Evolutionary conservation across 257 asterid genomes (phyloP), one percentile per base, ranked within the genome.

Genomic region (Henckelia pumila): DNA sequence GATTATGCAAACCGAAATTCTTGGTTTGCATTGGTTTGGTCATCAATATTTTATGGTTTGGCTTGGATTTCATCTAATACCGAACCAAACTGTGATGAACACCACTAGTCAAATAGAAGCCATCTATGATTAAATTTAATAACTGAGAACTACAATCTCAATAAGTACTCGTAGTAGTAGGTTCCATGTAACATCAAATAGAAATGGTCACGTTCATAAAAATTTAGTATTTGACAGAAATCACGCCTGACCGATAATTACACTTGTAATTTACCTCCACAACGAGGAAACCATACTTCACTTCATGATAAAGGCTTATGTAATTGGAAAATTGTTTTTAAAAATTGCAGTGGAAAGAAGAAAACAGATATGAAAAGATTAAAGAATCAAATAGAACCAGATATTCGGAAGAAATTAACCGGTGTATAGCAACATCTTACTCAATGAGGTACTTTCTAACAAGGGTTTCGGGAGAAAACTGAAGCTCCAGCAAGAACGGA

Each of bases 401-500:
- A 47, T 0, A 37, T 7, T 4, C 23, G 10, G 25, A 37, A 22
- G 19, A 25, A 24, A 23, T 28, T 20, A n/a, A 61, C 26, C 17
- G 11, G 13, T 33, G 3, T 0, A 61, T 16, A 47, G 61, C 23
- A 28, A 76, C 35, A 63, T 66, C 94, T 78, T 77, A 86, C 94
- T 86, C 87, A 4, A 86, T 56, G 64, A 93, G 97, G 81, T 83
- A 63, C 75, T 90, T 93, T 25, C 99, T 83, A 63, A 93, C 89
- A 35, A 86, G 87, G 75, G 76, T 75, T 81, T 93, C 96, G 24
- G 95, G 99, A n/a, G 99, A 88, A 40, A 79, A 82, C 85, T 90
- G 95, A 62, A 93, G 95, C 78, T 93, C 95, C 28, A 80, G 83
- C 86, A 93, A 62, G 78, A 79, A 91, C 11, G 95, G 95, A 32